Base-by-base conservation (phyloP, 192 early-diverging fungal species). In the Gryganskiella cystojenkinii region DNA sequence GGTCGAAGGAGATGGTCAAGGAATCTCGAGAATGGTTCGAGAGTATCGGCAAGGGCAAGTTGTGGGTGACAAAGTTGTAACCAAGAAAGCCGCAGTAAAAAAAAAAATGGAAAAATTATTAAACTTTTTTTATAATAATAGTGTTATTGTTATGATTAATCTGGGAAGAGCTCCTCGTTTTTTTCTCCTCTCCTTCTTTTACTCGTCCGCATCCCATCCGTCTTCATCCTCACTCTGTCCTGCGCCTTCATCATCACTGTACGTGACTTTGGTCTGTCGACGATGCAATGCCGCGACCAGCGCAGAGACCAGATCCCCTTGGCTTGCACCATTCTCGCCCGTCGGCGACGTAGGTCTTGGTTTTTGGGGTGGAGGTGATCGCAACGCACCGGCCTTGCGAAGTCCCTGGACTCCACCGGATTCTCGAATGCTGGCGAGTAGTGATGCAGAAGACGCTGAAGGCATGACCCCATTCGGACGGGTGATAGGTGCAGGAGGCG, bases 331-430 rank as follows among this genome's bases (percentile, higher is more conserved):
- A 22, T 28, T 31, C 15, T 13, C 30, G 9, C 44, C 68, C 33
- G 46, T 11, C 19, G 53, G 59, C 59, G 59, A 70, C n/a, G 11
- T 24, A 24, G 59, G 20, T 11, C 53, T 50, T 54, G 17, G 20
- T 34, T 56, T 25, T 56, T 31, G 51, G 8, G 74, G 74, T 22
- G 65, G 74, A 34, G 64, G 66, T 3, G 65, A 64, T 64, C 74
- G 74, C 50, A 78, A 58, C 22, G 30, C 53, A 24, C 74, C 74
- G 42, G 74, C 59, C 74, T 69, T 76, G 72, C 72, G 72, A 58
- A 76, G 60, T 33, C 72, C 72, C 25, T 64, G 66, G 7, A 78
- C 24, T 27, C 74, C 74, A 27, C 74, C 74, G 9, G 74, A 58
- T 30, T 78, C 74, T 44, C 74, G 66, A 54, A 78, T 78, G 57